These are phyloP conservation scores for Diplosphaera chodatii DNA, from an alignment of 139 green algal species.

Conservation along the genomic window DNA sequence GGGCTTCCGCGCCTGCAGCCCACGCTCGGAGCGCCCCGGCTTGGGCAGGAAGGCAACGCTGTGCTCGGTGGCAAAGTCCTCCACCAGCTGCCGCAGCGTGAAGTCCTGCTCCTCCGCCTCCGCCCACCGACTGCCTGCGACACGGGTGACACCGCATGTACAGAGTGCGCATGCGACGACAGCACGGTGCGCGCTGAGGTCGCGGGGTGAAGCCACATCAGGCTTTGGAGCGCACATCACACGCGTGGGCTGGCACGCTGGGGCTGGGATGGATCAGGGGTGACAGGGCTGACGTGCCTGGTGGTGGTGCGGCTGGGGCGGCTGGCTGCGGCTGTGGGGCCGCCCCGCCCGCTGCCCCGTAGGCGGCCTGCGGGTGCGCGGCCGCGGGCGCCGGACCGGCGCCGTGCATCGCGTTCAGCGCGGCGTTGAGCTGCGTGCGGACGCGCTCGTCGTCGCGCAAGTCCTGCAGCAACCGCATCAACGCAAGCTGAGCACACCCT, in stretches of 20 bases:
- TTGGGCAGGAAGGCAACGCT: conserved; percentile 87
- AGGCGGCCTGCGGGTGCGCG: not conserved
- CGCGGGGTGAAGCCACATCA: too few species aligned
- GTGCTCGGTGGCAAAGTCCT: conserved; percentile 73
- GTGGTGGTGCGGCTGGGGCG: not conserved
- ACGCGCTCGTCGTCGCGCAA: conserved; percentile 60
- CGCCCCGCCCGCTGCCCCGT: conserved; percentile 6
- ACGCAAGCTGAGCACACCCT: too few species aligned
- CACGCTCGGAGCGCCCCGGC: conserved; percentile 66
- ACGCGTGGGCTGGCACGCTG: too few species aligned
- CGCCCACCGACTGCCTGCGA: not conserved
- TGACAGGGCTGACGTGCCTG: too few species aligned
- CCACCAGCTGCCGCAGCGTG: conserved; percentile 69
- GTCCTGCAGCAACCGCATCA: not conserved
- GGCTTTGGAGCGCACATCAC: too few species aligned
- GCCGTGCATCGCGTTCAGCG: conserved; percentile 87
- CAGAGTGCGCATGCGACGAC: too few species aligned
- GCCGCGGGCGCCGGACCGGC: conserved; percentile 22
- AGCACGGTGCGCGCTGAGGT: too few species aligned
- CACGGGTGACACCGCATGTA: too few species aligned
- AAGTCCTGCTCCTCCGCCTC: conserved; percentile 23
- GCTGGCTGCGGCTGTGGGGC: conserved; percentile 3
- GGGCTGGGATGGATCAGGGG: too few species aligned
- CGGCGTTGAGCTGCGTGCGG: conserved; percentile 60
- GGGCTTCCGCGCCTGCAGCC: conserved; percentile 63